Percentiles rank a stretch among this genome's conserved stretches.
These are phyloP conservation scores for Tylopilus sp. DNA, from an alignment of 1,284 basidiomycete genomes.

Conservation along the genomic window DNA sequence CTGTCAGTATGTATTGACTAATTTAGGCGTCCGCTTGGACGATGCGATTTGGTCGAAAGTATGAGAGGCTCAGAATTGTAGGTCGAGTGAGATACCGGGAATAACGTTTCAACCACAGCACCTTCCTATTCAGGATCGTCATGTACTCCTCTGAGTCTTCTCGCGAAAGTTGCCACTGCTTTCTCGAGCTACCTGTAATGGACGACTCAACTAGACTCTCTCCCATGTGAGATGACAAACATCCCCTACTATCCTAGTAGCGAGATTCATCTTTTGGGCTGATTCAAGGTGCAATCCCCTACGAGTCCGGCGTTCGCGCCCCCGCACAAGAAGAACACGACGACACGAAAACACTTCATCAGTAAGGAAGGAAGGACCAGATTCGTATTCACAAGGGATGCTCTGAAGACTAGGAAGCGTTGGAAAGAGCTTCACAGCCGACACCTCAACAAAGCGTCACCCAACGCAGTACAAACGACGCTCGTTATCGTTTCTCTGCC, in stretches of 20 bases:
- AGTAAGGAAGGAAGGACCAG: too few relatives aligned
- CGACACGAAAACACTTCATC: background rate
- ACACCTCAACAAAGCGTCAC: background rate
- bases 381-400: background rate
- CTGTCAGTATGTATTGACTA: too few relatives aligned
- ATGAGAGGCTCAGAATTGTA: background rate
- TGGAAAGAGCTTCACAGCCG: too few relatives aligned
- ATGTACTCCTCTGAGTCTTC: too few relatives aligned
- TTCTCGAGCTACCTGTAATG: too few relatives aligned
- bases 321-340: background rate
- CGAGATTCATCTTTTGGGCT: background rate
- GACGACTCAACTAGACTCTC: background rate
- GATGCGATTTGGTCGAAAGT: background rate
- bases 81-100: background rate
- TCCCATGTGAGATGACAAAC: background rate
- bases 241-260: background rate
- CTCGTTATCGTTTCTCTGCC: background rate
- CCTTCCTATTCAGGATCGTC: slow-evolving; percentile 12
- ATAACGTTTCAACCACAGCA: slow-evolving; percentile 11
- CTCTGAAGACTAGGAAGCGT: too few relatives aligned
- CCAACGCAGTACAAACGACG: background rate
- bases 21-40: too few relatives aligned
- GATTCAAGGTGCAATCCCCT: background rate
- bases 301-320: background rate
- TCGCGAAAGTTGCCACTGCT: too few relatives aligned